Base-by-base conservation (phyloP, 2,329 filamentous ascomycete genomes). In the Aspergillus uvarum region DNA sequence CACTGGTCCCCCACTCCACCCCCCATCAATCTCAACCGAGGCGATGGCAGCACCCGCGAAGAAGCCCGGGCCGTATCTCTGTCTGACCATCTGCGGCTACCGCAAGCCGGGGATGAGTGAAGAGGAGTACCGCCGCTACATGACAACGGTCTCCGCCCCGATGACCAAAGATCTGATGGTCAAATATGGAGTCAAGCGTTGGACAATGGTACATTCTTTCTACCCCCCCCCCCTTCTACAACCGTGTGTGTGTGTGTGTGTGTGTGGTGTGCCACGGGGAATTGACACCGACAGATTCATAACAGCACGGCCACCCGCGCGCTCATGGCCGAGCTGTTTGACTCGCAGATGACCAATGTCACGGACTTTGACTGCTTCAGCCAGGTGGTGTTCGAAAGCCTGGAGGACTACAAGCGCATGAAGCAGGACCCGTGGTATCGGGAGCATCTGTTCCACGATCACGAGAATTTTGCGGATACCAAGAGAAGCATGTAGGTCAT, bases 41-140 rank as follows among this genome's bases (percentile, higher is more conserved):
- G 29, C 29, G 29, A 31, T 31, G 29, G 29, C 29, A 31, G 29
- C 5, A 31, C 29, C 29, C 29, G 29, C 29, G 29, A 10, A 31
- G 29, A 31, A 31, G 29, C 29, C 29, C 29, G 29, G 29, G 5
- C 29, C 29, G 10, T 31, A 31, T 31, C 75, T 82, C 42, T 81
- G 80, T 63, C 73, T 83, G 3, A 83, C 80, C 4, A 82, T 83
- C 51, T 76, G 71, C 52, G 81, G 80, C n/a, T 84, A 83, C 64
- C 73, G 75, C 1, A 78, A 77, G 59, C 71, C 74, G 0, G 81
- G 80, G 0, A 80, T 83, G 76, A 81, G 73, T 63, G 79, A 82
- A 59, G 78, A 80, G 31, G 81, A 73, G 16, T 83, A 83, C 60
- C 67, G 74, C 2, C 54, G 79, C 58, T 75, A 84, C 62, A 83